Conservation (phyloP, 371 early-diverging fungal species). For the Mucor indicus region DNA sequence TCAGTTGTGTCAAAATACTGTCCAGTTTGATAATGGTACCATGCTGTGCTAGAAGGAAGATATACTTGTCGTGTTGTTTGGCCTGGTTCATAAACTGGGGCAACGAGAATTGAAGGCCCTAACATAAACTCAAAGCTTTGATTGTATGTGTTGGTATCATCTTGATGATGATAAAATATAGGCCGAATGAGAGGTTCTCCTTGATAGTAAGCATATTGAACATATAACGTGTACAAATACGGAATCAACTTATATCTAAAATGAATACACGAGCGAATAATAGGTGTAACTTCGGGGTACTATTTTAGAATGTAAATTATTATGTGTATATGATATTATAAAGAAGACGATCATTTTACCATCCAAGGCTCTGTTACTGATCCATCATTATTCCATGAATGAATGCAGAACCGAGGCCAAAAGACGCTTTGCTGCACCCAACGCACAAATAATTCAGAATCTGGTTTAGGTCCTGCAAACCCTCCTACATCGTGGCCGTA, state of each 20-base stretch:
- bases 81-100: constrained; percentile 41
- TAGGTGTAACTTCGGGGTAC: constrained; percentile 44
- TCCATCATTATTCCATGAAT: constrained; percentile 59
- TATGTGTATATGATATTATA: constrained; percentile 18
- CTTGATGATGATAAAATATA: constrained; percentile 49
- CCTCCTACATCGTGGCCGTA: constrained; percentile 70
- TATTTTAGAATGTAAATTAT: constrained; percentile 5
- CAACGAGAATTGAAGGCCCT: constrained; percentile 50
- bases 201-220: constrained; percentile 23
- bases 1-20: constrained; percentile 15
- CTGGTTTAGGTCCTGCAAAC: constrained; percentile 57
- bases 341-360: constrained; percentile 26
- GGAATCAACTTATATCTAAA: constrained; percentile 57
- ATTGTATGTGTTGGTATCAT: constrained; percentile 37
- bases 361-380: constrained; percentile 64
- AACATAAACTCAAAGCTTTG: constrained; percentile 57
- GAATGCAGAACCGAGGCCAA: constrained; percentile 60
- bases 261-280: constrained; percentile 52
- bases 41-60: constrained; percentile 29
- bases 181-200: constrained; percentile 57
- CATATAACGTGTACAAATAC: constrained; percentile 50
- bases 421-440: constrained; percentile 68
- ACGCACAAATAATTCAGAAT: constrained; percentile 55
- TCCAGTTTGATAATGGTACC: constrained; percentile 45
- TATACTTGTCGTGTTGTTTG: constrained; percentile 27